phyloP scores from a whole-genome alignment of 306 rosid genomes.

The Gastrolobium villosum region DNA sequence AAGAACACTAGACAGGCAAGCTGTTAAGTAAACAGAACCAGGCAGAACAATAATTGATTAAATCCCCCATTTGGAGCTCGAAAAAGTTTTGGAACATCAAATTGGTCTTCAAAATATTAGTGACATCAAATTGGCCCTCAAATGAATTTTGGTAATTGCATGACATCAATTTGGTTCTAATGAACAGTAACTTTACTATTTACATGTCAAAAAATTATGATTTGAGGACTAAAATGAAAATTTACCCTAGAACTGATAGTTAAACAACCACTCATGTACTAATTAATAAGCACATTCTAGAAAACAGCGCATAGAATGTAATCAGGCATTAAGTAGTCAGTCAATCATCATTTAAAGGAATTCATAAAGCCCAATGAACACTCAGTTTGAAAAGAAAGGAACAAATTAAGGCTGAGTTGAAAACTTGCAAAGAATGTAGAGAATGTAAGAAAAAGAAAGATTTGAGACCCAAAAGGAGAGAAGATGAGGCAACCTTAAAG shows the following conservation, averaged over 20 bases:
- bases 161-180: background rate
- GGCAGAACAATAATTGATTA: background rate
- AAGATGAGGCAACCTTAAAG: background rate
- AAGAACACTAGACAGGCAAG: conserved; percentile 23
- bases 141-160: background rate
- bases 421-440: background rate
- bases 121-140: background rate
- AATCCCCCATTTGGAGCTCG: background rate
- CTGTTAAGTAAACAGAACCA: conserved; percentile 11
- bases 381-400: background rate
- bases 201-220: background rate
- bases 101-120: background rate
- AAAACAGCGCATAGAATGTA: conserved; percentile 13
- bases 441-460: background rate
- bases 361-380: background rate
- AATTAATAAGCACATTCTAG: background rate
- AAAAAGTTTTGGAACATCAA: background rate
- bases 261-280: conserved; percentile 4
- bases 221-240: background rate
- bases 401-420: background rate
- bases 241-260: background rate
- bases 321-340: background rate
- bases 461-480: background rate
- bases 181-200: background rate
- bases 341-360: conserved; percentile 2